phyloP scores from a whole-genome alignment of 1,284 basidiomycete species.

The Microbotryum violaceum region DNA sequence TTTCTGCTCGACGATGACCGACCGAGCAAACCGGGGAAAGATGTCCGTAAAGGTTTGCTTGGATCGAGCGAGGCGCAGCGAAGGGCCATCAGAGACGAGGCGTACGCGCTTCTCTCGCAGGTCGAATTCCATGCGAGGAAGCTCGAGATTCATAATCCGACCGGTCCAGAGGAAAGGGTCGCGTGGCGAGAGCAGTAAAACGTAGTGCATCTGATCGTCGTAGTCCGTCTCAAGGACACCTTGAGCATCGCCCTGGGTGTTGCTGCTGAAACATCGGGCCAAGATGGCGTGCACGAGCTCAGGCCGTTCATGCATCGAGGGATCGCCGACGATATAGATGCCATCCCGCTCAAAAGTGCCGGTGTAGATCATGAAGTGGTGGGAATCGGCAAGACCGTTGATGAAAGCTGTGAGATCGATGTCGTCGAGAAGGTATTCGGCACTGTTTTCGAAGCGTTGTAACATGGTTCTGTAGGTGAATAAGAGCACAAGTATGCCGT shows the following conservation, averaged over 20 bases:
- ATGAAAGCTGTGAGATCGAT: conserved; percentile 76
- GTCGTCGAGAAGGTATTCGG: conserved; percentile 81
- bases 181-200: conserved; percentile 79
- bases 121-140: conserved; percentile 66
- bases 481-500: no score
- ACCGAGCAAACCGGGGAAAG: conserved; percentile 47
- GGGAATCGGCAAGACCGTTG: conserved; percentile 68
- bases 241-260: conserved; percentile 41
- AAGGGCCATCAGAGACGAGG: conserved; percentile 79
- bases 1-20: conserved; percentile 72
- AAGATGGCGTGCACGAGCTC: conserved; percentile 74
- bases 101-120: conserved; percentile 74
- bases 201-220: conserved; percentile 51
- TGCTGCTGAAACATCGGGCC: conserved; percentile 63
- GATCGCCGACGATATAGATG: conserved; percentile 85
- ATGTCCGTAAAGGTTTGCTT: conserved; percentile 69
- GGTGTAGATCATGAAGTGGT: conserved; percentile 93
- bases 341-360: conserved; percentile 81
- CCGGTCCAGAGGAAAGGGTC: conserved; percentile 92
- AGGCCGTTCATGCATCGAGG: conserved; percentile 71
- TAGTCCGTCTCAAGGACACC: conserved; percentile 39
- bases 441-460: conserved; percentile 87
- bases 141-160: conserved; percentile 57
- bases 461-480: conserved; percentile 39
- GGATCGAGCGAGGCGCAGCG: conserved; percentile 63